Evolutionary conservation across 1,139 yeast species (phyloP), one percentile per base, ranked within the genome.

Genomic region (Blastobotrys capitulatus): DNA sequence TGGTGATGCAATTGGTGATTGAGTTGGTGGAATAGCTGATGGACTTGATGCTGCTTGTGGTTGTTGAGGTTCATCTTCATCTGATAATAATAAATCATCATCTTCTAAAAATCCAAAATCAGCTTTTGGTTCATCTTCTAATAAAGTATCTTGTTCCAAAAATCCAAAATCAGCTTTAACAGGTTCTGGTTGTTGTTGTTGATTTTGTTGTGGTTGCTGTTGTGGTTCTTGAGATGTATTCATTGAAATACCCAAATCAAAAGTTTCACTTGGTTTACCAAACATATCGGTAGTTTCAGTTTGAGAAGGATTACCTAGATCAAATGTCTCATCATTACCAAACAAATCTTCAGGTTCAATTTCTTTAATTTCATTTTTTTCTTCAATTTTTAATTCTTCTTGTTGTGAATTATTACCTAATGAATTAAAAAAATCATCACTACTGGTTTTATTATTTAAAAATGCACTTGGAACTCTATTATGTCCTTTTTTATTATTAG

Each of bases 51-150:
- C 40, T 1, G 46, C 44, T 18, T 27, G 29, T 22, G 22, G 37
- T 4, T 39, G 35, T 6, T 27, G 29, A 1, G 44, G 44, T 19
- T 42, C 51, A 15, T 37, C 40, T 4, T 48, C 52, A 25, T 54
- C 51, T 36, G 60, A 57, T 53, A 62, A 60, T 42, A 55, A 61
- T 46, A 69, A 67, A 25, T 56, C 46, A 29, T 58, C 61, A 47
- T 76, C 80, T 50, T 78, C 83, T 57, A 74, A 58, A 52, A 75
- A 71, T 10, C 73, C 71, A 41, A 73, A 57, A 12, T 19, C 25
- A 12, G 38, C 45, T 6, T 26, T 15, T 36, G 36, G 20, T 29
- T 26, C 44, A 26, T 38, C 31, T 22, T 22, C 25, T 46, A 69
- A 67, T 26, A 56, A 46, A 27, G 57, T 61, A 47, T 76, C 80